Evolutionary conservation across 768 basidiomycete species (phyloP).

Genomic region (Suillus fuscotomentosus): DNA sequence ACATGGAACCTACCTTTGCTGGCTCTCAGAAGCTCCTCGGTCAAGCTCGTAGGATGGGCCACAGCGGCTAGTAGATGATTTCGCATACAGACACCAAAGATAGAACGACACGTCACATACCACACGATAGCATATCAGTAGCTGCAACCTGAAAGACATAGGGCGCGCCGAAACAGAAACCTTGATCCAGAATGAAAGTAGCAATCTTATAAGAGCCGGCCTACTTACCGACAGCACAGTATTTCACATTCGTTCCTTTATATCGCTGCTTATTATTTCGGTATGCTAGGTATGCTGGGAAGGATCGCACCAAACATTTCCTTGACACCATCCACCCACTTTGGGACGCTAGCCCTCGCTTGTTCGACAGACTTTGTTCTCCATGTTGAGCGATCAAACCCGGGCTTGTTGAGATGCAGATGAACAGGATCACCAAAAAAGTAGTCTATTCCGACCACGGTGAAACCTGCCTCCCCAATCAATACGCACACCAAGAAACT

Average conservation of each 20-base stretch:
- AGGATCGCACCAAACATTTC: constrained; percentile 42
- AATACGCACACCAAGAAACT: background rate
- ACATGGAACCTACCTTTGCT: constrained; percentile 39
- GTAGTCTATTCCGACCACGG: constrained; percentile 60
- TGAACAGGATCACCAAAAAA: constrained; percentile 58
- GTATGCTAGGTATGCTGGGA: constrained; percentile 11
- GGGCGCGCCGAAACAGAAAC: constrained; percentile 60
- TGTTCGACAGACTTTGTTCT: constrained; percentile 30
- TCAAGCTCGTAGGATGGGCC: constrained; percentile 53
- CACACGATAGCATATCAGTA: constrained; percentile 46
- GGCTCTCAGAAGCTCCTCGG: constrained; percentile 45
- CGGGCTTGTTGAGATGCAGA: constrained; percentile 35
- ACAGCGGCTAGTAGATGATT: constrained; percentile 43
- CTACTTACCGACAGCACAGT: constrained; percentile 44
- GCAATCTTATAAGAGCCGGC: background rate
- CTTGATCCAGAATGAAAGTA: constrained; percentile 24
- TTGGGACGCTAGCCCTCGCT: constrained; percentile 41
- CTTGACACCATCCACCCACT: constrained; percentile 53
- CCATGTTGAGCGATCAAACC: constrained; percentile 44
- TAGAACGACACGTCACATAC: constrained; percentile 25
- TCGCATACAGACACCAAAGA: background rate
- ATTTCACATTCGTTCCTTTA: constrained; percentile 31
- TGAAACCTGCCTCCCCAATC: constrained; percentile 42
- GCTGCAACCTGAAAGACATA: constrained; percentile 46
- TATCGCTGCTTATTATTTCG: constrained; percentile 12